Base-by-base conservation (phyloP, 306 rosid species). In the Cercis canadensis region DNA sequence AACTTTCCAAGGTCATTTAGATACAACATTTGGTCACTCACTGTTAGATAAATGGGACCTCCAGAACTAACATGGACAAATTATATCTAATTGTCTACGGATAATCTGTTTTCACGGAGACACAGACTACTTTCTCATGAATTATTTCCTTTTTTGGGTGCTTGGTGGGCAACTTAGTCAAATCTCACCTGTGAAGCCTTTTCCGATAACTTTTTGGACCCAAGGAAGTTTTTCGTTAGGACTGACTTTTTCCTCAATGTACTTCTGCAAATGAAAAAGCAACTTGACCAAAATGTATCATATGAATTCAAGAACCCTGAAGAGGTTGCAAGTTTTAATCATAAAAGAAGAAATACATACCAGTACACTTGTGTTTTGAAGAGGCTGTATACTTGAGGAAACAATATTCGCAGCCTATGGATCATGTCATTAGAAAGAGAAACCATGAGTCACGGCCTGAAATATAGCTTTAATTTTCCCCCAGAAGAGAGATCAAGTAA, bases 371-470 rank as follows among this genome's bases (percentile, higher is more conserved):
- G 74, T 1, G 80, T 88, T 93, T 0, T 90, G 96, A 73, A 84
- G 81, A 64, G 98, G 98, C 51, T 93, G 98, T 75, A 93, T 88
- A 67, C 81, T 73, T 34, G 98, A 88, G 74, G 74, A 74, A 72
- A 93, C 96, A 61, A 93, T 69, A 54, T 44, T 83, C 49, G 90
- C 82, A 75, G 80, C 92, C 98, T 93, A 69, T 29, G 61, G 43
- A 82, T 19, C 4, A 65, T 11, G 32, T 57, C 10, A 37, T 37
- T 19, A 81, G 67, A 65, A 37, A 51, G 69, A 58, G n/a, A 49
- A 24, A 32, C 40, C 8, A 51, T 18, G 11, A n/a, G n/a, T 56
- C 33, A 68, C 17, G 6, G 73, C 61, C 21, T 12, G 55, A 40
- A 67, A 55, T 21, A 43, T 47, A 53, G 40, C 16, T 60, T 24